A percentile compares a stretch with the other conserved stretches of the same genome.
phyloP scores from a whole-genome alignment of 2,329 filamentous ascomycete genomes.

The Hawksworthiomyces lignivorus region DNA sequence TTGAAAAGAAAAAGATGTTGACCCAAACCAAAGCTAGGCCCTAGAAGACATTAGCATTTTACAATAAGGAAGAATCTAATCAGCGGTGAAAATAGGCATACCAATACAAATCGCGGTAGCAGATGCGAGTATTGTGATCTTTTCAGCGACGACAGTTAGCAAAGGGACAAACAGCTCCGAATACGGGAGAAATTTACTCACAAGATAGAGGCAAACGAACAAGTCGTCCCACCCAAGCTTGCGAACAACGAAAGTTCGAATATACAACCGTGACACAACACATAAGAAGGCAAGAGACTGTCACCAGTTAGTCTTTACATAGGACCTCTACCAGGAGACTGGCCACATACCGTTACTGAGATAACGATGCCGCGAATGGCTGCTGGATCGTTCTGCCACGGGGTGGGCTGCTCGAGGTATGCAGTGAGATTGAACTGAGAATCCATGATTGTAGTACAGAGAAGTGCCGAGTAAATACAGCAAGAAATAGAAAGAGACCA shows the following conservation, averaged over 20 bases:
- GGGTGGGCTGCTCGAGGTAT: constrained; percentile 1
- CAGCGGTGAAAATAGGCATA: neutral
- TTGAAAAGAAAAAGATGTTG: constrained; percentile 9
- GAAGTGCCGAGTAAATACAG: neutral
- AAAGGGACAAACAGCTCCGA: neutral
- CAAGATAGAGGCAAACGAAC: constrained; percentile 10
- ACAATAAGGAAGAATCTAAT: neutral
- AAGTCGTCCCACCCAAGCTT: constrained; percentile 12
- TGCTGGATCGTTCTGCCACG: constrained; percentile 9
- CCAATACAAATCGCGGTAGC: constrained; percentile 2
- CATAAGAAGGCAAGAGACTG: constrained; percentile 3
- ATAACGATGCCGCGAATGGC: constrained; percentile 6
- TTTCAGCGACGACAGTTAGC: neutral
- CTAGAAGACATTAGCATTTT: neutral
- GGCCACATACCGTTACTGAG: constrained; percentile 4
- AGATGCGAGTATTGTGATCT: constrained; percentile 1
- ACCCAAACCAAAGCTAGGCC: constrained; percentile 8
- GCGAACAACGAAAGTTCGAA: constrained; percentile 1
- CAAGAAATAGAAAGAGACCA: neutral
- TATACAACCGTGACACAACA: constrained; percentile 10
- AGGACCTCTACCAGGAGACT: no score
- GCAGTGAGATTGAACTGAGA: constrained; percentile 5
- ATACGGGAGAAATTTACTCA: neutral
- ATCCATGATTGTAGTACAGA: neutral
- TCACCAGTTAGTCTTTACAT: neutral